Evolutionary conservation across 2,329 filamentous ascomycete species (phyloP).

Genomic region (Colletotrichum cereale): DNA sequence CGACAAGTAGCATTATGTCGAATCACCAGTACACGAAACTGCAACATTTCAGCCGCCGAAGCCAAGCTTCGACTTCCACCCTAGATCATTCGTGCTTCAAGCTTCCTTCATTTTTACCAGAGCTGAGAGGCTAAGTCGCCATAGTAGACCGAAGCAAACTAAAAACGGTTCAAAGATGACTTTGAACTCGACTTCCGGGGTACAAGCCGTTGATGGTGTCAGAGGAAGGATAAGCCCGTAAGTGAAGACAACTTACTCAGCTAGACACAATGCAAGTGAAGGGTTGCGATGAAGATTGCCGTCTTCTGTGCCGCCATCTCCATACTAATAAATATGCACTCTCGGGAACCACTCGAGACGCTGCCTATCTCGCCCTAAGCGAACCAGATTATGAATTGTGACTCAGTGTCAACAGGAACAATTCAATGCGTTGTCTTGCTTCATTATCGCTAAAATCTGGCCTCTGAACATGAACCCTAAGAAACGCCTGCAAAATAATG

Average conservation of each 20-base stretch:
- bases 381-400: background rate
- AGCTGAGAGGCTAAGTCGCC: background rate
- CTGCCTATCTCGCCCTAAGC: background rate
- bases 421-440: background rate
- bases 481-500: constrained; percentile 21
- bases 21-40: background rate
- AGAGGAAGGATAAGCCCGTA: background rate
- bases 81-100: background rate
- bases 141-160: background rate
- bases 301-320: background rate
- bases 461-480: constrained; percentile 1
- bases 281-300: background rate
- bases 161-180: too few species aligned
- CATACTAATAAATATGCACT: background rate
- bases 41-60: background rate
- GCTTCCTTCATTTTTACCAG: background rate
- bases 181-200: background rate
- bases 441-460: constrained; percentile 1
- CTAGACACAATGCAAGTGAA: background rate
- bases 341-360: background rate
- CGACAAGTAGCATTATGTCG: background rate
- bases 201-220: background rate
- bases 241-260: background rate
- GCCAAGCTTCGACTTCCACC: background rate
- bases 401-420: background rate